Evolutionary conservation across 768 basidiomycete species (phyloP).

Genomic region (Rhodotorula babjevae): DNA sequence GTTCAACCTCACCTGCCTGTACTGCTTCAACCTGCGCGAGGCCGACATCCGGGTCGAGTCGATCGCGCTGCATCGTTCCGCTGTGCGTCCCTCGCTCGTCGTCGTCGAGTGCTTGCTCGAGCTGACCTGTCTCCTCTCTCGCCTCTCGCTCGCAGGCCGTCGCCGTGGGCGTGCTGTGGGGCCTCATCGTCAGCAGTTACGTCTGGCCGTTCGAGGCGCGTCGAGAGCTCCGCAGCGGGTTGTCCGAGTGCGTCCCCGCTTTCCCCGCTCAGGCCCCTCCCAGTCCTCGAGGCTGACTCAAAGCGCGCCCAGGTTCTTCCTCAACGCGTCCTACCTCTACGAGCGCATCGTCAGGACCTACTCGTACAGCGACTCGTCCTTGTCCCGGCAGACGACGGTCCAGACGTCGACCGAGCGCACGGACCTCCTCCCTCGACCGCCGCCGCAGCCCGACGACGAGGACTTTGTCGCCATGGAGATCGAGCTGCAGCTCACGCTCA

Average conservation of each 20-base stretch:
- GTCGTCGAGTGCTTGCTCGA: too few species aligned
- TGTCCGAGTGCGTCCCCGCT: constrained; percentile 68
- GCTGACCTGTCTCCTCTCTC: not conserved
- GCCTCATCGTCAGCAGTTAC: constrained; percentile 74
- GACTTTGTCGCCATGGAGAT: constrained; percentile 59
- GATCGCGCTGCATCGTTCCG: constrained; percentile 70
- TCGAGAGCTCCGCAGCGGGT: constrained; percentile 71
- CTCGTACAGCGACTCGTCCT: constrained; percentile 56
- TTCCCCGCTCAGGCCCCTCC: not conserved
- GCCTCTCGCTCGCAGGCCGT: constrained; percentile 54
- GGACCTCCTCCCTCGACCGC: not conserved
- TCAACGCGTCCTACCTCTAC: constrained; percentile 92
- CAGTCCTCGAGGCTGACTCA: not conserved
- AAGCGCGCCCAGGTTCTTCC: constrained; percentile 62
- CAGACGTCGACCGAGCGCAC: not conserved
- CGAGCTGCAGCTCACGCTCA: constrained; percentile 84
- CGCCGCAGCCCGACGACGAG: not conserved
- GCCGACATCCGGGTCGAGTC: constrained; percentile 53
- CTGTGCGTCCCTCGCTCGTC: constrained; percentile 38
- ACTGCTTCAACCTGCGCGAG: constrained; percentile 44
- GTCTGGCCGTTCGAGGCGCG: constrained; percentile 97
- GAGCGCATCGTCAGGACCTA: constrained; percentile 84
- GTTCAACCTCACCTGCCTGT: constrained; percentile 73
- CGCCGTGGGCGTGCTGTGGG: constrained; percentile 80
- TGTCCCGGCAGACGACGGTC: constrained; percentile 4